Conservation (phyloP, 1,284 basidiomycete genomes). For the Boletus sp. region DNA sequence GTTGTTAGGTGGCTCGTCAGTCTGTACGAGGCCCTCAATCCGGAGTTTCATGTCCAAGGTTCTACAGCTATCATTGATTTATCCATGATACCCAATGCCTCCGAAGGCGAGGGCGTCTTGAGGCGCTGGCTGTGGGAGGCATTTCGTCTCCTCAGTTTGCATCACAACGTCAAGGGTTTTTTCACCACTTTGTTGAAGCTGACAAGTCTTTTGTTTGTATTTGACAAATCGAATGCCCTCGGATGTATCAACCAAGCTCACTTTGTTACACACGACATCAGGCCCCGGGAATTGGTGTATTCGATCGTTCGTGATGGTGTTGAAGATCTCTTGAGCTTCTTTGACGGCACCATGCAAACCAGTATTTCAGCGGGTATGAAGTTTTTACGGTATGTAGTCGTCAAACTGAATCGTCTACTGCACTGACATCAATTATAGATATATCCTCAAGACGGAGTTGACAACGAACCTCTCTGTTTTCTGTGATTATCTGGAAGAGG, state of each 20-base stretch:
- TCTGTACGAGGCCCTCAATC: constrained; percentile 47
- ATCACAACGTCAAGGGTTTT: too few species aligned
- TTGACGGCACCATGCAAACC: constrained; percentile 15
- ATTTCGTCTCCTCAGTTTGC: constrained; percentile 39
- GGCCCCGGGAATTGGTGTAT: constrained; percentile 13
- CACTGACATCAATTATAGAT: too few species aligned
- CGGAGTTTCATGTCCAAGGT: constrained; percentile 44
- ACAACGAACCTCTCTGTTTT: too few species aligned
- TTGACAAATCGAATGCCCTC: constrained; percentile 35
- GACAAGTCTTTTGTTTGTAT: constrained; percentile 33
- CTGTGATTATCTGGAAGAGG: constrained; percentile 50
- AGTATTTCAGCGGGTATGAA: constrained; percentile 38
- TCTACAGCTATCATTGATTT: constrained; percentile 39
- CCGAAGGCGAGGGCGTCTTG: constrained; percentile 41
- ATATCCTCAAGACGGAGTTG: too few species aligned
- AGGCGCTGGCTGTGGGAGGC: constrained; percentile 46
- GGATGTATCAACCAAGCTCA: constrained; percentile 23
- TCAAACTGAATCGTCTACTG: neutral
- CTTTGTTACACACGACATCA: constrained; percentile 5
- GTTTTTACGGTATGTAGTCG: constrained; percentile 24
- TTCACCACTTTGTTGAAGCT: too few species aligned
- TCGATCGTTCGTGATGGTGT: constrained; percentile 37
- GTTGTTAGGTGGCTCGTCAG: constrained; percentile 40
- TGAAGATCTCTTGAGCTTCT: constrained; percentile 39
- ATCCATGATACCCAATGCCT: constrained; percentile 42